phyloP scores from a whole-genome alignment of 495 filamentous ascomycete species.

The Hamigera avellanea region DNA sequence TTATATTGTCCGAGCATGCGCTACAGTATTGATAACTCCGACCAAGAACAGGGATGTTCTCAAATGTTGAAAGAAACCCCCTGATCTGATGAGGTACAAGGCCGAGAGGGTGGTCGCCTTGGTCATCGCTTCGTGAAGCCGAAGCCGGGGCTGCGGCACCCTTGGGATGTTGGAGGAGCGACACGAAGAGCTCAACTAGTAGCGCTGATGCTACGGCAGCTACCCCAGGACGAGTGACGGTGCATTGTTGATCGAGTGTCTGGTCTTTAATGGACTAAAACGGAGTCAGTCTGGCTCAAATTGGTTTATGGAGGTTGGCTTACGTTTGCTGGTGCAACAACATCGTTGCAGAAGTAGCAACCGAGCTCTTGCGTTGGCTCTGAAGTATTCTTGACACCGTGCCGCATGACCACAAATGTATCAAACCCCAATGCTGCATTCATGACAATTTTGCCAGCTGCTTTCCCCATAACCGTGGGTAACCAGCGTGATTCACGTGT shows the following conservation, averaged over 20 bases:
- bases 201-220: constrained; percentile 85
- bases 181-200: constrained; percentile 83
- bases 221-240: constrained; percentile 86
- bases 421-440: constrained; percentile 96
- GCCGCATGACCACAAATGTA: constrained; percentile 93
- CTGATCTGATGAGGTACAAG: constrained; percentile 87
- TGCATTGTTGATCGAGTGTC: constrained; percentile 96
- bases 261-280: constrained; percentile 76
- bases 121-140: constrained; percentile 38
- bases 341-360: constrained; percentile 98
- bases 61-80: constrained; percentile 77
- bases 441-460: constrained; percentile 84
- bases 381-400: constrained; percentile 48
- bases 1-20: constrained; percentile 71
- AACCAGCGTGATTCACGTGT: constrained; percentile 91
- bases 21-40: constrained; percentile 83
- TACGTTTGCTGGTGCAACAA: constrained; percentile 89
- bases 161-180: constrained; percentile 73
- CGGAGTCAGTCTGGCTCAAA: constrained; percentile 27
- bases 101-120: constrained; percentile 68
- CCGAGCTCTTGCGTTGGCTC: constrained; percentile 49
- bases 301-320: constrained; percentile 21
- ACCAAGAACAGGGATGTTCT: constrained; percentile 72
- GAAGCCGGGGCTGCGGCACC: constrained; percentile 49
- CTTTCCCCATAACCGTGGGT: constrained; percentile 95